phyloP scores from a whole-genome alignment of 306 rosid genomes.

The Cicer arietinum region DNA sequence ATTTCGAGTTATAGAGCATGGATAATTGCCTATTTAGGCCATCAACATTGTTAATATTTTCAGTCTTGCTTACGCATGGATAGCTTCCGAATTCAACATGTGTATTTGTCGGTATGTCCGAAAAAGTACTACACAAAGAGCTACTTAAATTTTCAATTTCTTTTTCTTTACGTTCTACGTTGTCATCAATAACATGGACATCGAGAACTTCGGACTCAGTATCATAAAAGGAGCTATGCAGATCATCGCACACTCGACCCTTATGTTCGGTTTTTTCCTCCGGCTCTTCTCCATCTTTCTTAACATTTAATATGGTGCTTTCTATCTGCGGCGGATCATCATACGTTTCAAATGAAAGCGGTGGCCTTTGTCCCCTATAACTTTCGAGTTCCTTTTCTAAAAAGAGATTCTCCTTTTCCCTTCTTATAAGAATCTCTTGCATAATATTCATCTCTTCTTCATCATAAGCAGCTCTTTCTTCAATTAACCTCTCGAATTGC shows the following conservation, averaged over 20 bases:
- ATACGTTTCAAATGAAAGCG: conserved; percentile 43
- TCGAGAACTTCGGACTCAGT: conserved; percentile 64
- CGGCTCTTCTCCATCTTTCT: conserved; percentile 41
- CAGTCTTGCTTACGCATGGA: conserved; percentile 35
- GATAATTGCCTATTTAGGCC: conserved; percentile 4
- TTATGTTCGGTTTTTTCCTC: conserved; percentile 41
- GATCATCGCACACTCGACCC: conserved; percentile 37
- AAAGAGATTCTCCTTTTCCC: conserved; percentile 77
- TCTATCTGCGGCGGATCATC: conserved; percentile 45
- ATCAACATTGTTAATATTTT: conserved; percentile 13
- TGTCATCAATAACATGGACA: conserved; percentile 71
- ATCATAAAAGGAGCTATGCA: conserved; percentile 49
- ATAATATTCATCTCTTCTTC: conserved; percentile 86
- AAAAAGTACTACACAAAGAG: conserved; percentile 41
- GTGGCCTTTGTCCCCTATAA: conserved; percentile 51
- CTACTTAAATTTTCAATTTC: conserved; percentile 45
- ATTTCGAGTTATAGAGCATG: conserved; percentile 25
- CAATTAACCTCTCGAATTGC: conserved; percentile 79
- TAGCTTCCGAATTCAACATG: conserved; percentile 29
- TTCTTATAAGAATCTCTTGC: conserved; percentile 81
- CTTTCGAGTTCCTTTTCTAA: conserved; percentile 78
- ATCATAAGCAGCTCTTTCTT: conserved; percentile 78
- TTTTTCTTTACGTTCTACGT: conserved; percentile 47
- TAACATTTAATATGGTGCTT: conserved; percentile 34
- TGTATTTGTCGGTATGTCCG: conserved; percentile 37